These are phyloP conservation scores for Pluteus cervinus DNA, from an alignment of 768 basidiomycete genomes.

Conservation along the genomic window DNA sequence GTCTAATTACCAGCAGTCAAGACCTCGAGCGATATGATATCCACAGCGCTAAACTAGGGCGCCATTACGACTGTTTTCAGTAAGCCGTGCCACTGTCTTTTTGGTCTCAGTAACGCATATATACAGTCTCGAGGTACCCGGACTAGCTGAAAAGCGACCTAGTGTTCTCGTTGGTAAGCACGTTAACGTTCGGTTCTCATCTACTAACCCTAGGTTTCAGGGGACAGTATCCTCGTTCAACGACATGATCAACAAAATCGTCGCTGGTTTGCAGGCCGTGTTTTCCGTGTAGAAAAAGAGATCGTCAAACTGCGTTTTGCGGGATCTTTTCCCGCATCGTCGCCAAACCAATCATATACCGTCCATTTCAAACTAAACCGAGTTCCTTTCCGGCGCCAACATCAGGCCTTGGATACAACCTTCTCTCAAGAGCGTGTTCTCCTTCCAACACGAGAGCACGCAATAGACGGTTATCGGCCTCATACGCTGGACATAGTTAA, in stretches of 20 bases:
- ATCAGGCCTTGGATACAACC: conserved; percentile 45
- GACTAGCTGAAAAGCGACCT: conserved; percentile 52
- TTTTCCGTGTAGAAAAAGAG: conserved; percentile 42
- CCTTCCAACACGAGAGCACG: conserved; percentile 36
- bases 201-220: conserved; percentile 16
- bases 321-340: conserved; percentile 31
- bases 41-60: conserved; percentile 22
- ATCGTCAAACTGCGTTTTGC: conserved; percentile 50
- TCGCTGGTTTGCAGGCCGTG: conserved; percentile 54
- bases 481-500: no score
- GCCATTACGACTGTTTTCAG: conserved; percentile 28
- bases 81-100: conserved; percentile 15
- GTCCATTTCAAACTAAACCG: conserved; percentile 57
- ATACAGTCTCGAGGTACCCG: conserved; percentile 36
- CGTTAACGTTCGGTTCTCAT: not conserved
- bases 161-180: conserved; percentile 47
- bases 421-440: conserved; percentile 42
- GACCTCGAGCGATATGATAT: conserved; percentile 36
- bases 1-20: conserved; percentile 15
- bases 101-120: not conserved
- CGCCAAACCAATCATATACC: conserved; percentile 31
- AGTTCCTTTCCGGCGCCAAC: conserved; percentile 49
- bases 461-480: conserved; percentile 21
- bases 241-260: conserved; percentile 29
- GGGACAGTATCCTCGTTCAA: conserved; percentile 51